These are phyloP conservation scores for Paulownia fortunei DNA, from an alignment of 257 asterid species.

Conservation along the genomic window DNA sequence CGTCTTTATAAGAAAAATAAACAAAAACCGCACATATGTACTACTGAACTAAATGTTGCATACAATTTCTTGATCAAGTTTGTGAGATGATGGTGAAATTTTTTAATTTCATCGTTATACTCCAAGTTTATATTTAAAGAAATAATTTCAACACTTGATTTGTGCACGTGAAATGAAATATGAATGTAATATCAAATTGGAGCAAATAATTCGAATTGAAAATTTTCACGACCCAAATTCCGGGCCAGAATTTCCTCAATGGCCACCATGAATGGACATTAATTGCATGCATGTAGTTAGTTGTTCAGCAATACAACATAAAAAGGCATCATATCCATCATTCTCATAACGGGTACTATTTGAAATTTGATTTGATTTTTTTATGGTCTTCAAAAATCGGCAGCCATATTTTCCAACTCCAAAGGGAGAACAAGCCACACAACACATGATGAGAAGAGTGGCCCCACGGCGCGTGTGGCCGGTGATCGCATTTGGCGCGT, in stretches of 20 bases:
- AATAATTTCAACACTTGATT: no score
- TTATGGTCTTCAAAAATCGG: constrained; percentile 5
- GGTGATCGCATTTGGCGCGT: constrained; percentile 72
- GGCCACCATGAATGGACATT: not conserved
- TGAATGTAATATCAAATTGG: no score
- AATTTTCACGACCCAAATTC: no score
- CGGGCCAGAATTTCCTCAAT: not conserved
- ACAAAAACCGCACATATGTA: not conserved
- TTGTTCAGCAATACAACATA: not conserved
- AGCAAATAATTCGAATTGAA: no score
- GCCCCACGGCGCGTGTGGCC: constrained; percentile 98
- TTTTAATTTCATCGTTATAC: no score
- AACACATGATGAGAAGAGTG: constrained; percentile 80
- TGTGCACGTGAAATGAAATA: no score
- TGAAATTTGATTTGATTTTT: not conserved
- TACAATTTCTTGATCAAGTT: not conserved
- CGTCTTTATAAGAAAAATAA: no score
- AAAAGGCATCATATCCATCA: not conserved
- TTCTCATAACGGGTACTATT: not conserved
- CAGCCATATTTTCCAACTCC: constrained; percentile 98
- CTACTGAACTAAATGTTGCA: not conserved
- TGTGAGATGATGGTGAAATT: not conserved
- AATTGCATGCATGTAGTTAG: constrained; percentile 23
- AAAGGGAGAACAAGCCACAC: constrained; percentile 76
- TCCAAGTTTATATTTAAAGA: no score